Percentiles rank a stretch among this genome's conserved stretches.
phyloP scores from a whole-genome alignment of 495 filamentous ascomycete genomes.

The Achaetomiella virescens region DNA sequence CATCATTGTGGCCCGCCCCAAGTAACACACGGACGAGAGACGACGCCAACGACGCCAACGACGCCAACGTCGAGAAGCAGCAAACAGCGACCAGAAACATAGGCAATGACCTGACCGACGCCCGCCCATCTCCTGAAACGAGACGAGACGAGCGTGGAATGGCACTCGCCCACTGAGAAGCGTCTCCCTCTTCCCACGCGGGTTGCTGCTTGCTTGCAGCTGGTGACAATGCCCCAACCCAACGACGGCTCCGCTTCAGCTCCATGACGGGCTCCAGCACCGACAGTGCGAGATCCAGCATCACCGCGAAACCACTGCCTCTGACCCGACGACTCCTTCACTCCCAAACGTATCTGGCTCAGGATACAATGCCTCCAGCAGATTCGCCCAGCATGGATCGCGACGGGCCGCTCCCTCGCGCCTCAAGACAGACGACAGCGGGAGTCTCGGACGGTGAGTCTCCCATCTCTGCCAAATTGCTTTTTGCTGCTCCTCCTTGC shows the following conservation, averaged over 20 bases:
- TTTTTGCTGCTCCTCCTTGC: conserved; percentile 2
- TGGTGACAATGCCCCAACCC: conserved; percentile 54
- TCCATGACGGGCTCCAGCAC: conserved; percentile 57
- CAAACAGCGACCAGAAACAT: no score
- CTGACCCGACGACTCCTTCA: conserved; percentile 45
- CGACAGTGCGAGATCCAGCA: conserved; percentile 52
- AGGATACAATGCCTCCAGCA: conserved; percentile 30
- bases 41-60: background rate
- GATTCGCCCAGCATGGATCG: conserved; percentile 30
- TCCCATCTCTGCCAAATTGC: background rate
- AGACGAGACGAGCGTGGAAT: conserved; percentile 20
- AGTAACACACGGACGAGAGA: background rate
- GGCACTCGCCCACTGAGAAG: conserved; percentile 19
- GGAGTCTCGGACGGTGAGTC: conserved; percentile 38
- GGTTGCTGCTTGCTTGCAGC: conserved; percentile 7
- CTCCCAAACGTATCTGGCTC: conserved; percentile 36
- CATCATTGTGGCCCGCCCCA: conserved; percentile 16
- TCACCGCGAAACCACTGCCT: conserved; percentile 49
- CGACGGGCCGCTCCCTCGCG: conserved; percentile 47
- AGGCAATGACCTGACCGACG: conserved; percentile 26
- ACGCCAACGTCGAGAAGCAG: no score
- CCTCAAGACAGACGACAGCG: conserved; percentile 50
- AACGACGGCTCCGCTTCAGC: conserved; percentile 52
- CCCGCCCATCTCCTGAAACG: background rate
- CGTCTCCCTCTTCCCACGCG: conserved; percentile 21